Evolutionary conservation across 768 basidiomycete genomes (phyloP).

Genomic region (Multifurca ochricompacta): DNA sequence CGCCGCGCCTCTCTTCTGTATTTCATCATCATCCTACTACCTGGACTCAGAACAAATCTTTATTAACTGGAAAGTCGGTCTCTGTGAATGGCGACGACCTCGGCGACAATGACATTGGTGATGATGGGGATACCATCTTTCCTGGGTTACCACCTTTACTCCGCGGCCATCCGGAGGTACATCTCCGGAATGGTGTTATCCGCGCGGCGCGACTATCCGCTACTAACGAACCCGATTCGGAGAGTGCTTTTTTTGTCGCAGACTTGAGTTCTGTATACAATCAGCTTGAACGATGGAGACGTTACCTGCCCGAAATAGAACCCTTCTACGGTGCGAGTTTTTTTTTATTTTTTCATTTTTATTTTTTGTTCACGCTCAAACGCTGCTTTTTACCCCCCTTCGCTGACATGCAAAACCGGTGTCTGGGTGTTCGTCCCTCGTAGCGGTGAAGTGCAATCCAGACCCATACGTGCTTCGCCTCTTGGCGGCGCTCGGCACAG

Average conservation of each 20-base stretch:
- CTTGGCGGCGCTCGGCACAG: conserved; percentile 80
- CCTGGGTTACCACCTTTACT: conserved; percentile 58
- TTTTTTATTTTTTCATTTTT: too few relatives aligned
- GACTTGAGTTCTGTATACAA: conserved; percentile 83
- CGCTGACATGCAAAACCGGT: conserved; percentile 60
- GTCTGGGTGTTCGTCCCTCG: too few relatives aligned
- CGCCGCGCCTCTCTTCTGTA: conserved; percentile 12
- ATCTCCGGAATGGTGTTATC: conserved; percentile 73
- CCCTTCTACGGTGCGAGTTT: conserved; percentile 93
- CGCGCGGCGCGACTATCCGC: conserved; percentile 45
- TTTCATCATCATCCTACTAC: conserved; percentile 21
- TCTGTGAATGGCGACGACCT: neutral
- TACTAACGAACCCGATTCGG: conserved; percentile 60
- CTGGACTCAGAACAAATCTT: neutral
- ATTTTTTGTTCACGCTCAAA: conserved; percentile 27
- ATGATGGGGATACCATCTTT: conserved; percentile 39
- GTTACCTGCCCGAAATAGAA: conserved; percentile 73
- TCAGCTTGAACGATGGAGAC: conserved; percentile 78
- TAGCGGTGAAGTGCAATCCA: conserved; percentile 97
- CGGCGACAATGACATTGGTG: neutral
- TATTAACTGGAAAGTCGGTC: neutral
- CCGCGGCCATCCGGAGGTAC: conserved; percentile 63
- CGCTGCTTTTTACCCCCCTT: conserved; percentile 14
- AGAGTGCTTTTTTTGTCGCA: conserved; percentile 94
- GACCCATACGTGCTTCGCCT: conserved; percentile 91